These are phyloP conservation scores for Termitomyces sp. DNA, from an alignment of 768 basidiomycete species.

Conservation along the genomic window DNA sequence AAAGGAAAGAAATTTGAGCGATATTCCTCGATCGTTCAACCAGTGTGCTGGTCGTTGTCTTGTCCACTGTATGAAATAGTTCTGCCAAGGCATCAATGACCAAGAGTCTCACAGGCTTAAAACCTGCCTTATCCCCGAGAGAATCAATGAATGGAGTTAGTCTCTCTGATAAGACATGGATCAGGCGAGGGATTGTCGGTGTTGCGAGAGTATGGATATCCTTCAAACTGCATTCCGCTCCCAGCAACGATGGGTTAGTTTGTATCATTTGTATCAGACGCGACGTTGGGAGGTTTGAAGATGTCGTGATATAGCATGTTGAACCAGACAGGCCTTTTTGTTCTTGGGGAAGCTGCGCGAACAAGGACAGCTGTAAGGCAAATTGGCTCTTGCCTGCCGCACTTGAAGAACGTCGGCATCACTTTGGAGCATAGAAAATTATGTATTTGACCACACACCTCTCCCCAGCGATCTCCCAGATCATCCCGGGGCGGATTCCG, in stretches of 20 bases:
- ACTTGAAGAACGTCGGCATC: slow-evolving; percentile 35
- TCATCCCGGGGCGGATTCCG: slow-evolving; percentile 70
- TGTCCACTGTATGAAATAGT: slow-evolving; percentile 65
- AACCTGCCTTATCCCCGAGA: slow-evolving; percentile 21
- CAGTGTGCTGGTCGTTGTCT: slow-evolving; percentile 56
- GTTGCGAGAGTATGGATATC: slow-evolving; percentile 60
- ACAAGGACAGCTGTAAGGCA: slow-evolving; percentile 76
- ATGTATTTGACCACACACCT: slow-evolving; percentile 44
- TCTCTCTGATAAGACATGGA: slow-evolving; percentile 47
- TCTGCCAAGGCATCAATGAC: slow-evolving; percentile 88
- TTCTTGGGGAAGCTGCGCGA: slow-evolving; percentile 62
- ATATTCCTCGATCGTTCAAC: slow-evolving; percentile 72
- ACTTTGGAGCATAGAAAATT: background rate
- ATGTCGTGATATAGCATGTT: slow-evolving; percentile 75
- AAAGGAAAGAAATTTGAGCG: slow-evolving; percentile 55
- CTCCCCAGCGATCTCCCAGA: slow-evolving; percentile 89
- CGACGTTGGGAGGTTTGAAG: slow-evolving; percentile 59
- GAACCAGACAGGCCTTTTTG: slow-evolving; percentile 61
- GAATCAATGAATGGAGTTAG: slow-evolving; percentile 49
- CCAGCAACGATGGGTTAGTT: slow-evolving; percentile 41
- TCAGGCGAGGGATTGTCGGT: slow-evolving; percentile 48
- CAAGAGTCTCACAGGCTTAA: slow-evolving; percentile 68
- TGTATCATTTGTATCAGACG: slow-evolving; percentile 65
- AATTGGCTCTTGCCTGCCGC: slow-evolving; percentile 95
- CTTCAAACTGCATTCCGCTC: slow-evolving; percentile 39